Conservation (phyloP, 306 rosid species). For the Inga oerstediana region DNA sequence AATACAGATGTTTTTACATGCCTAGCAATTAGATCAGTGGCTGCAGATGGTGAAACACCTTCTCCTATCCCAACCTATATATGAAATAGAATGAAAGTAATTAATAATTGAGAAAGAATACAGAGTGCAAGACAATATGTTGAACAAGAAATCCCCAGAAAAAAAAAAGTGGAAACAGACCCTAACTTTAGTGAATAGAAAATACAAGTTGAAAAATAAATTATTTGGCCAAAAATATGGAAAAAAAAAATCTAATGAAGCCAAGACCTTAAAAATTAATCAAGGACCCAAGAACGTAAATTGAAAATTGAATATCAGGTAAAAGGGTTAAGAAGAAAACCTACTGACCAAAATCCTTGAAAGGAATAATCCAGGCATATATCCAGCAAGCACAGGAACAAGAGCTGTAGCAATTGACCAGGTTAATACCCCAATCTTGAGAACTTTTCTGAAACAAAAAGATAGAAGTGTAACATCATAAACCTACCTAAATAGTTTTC, state of each 20-base stretch:
- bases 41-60: slow-evolving; percentile 99
- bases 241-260: slow-evolving; percentile 27
- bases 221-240: background rate
- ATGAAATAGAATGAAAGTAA: slow-evolving; percentile 33
- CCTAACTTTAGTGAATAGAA: slow-evolving; percentile 11
- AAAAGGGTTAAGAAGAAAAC: slow-evolving; percentile 3
- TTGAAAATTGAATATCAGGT: background rate
- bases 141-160: background rate
- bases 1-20: slow-evolving; percentile 57
- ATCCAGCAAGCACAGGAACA: slow-evolving; percentile 91
- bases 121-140: slow-evolving; percentile 14
- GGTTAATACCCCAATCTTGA: slow-evolving; percentile 73
- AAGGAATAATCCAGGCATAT: slow-evolving; percentile 76
- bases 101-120: slow-evolving; percentile 27
- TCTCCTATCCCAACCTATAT: slow-evolving; percentile 98
- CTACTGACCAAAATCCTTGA: slow-evolving; percentile 81
- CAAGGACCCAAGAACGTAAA: slow-evolving; percentile 17
- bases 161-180: background rate
- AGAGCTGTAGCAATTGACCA: slow-evolving; percentile 92
- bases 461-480: slow-evolving; percentile 24
- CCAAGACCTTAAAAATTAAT: slow-evolving; percentile 7
- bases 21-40: slow-evolving; percentile 99
- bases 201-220: background rate
- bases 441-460: slow-evolving; percentile 73
- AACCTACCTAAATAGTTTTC: slow-evolving; percentile 9